Evolutionary conservation across 1,284 basidiomycete genomes (phyloP), one percentile per base, ranked within the genome.

Genomic region (Rhodotorula sp.): DNA sequence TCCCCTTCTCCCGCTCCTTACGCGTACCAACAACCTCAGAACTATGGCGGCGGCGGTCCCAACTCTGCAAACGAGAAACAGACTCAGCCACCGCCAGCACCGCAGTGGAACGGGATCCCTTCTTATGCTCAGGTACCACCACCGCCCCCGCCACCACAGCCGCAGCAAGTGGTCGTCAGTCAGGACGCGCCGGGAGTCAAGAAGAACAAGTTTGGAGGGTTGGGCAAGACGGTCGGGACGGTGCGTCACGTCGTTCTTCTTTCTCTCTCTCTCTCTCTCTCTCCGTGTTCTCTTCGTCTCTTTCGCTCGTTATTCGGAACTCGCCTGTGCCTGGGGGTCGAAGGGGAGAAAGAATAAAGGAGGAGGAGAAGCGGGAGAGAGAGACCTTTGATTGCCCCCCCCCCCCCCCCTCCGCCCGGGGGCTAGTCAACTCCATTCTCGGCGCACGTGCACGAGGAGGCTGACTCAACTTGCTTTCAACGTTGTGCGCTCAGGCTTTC

Each of bases 11-110:
- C 51, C 26, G 26, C 34, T 12, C 29, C 52, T 21, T 69, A 67
- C 67, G 67, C 72, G n/a, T 71, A 74, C 61, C 48, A 66, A 31
- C 69, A 71, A 49, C 61, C 69, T 14, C 72, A 74, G 18, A 7
- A 26, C 58, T 71, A 71, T 56, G 58, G 63, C 31, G 14, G 26
- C 3, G 47, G 29, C 16, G 16, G 23, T 31, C 7, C 26, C n/a
- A 47, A 57, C 52, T 20, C 57, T 8, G 49, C 58, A 7, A 39
- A 65, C 31, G 8, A 43, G 3, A 21, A 47, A 7, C 49, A 46
- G 3, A 23, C 43, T 20, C 49, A 52, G 49, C 48, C 34, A 5
- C 54, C 23, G 16, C 54, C 10, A 18, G 14, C 10, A 29, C 54
- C n/a, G 14, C n/a, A n/a, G 10, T 56, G 54, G 54, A 56, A 56